These are phyloP conservation scores for Cercophora scortea DNA, from an alignment of 495 filamentous ascomycete species.

Conservation along the genomic window DNA sequence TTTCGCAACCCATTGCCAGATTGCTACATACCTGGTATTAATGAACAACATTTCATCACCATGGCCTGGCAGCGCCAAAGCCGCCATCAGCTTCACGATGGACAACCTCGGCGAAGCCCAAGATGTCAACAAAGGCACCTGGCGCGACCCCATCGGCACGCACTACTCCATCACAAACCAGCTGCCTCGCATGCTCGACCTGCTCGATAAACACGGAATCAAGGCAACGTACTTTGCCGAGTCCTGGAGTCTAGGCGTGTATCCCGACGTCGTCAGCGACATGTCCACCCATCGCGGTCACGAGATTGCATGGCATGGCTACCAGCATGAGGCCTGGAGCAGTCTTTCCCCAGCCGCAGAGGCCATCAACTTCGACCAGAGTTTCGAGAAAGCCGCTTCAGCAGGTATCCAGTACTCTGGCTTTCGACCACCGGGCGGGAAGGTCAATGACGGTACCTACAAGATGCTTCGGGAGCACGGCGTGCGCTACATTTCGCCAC, in stretches of 20 bases:
- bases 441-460: constrained; percentile 18
- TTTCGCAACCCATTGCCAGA: too few species aligned
- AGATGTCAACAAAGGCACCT: constrained; percentile 19
- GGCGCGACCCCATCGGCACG: constrained; percentile 19
- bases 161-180: constrained; percentile 19
- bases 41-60: not conserved
- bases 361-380: constrained; percentile 14
- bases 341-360: constrained; percentile 9
- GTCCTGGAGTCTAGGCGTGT: constrained; percentile 25
- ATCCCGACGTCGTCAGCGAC: constrained; percentile 13
- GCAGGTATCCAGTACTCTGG: constrained; percentile 16
- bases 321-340: constrained; percentile 24
- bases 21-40: too few species aligned
- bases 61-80: constrained; percentile 20
- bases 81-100: constrained; percentile 29
- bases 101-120: constrained; percentile 35
- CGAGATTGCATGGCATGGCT: constrained; percentile 30
- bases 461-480: constrained; percentile 11
- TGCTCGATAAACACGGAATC: constrained; percentile 16
- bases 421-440: constrained; percentile 26
- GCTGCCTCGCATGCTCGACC: constrained; percentile 24
- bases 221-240: constrained; percentile 28
- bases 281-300: constrained; percentile 11
- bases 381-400: constrained; percentile 8
- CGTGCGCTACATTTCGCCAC: constrained; percentile 20